phyloP scores from a whole-genome alignment of 805 yeast genomes.

The Saturnispora halmiae region DNA sequence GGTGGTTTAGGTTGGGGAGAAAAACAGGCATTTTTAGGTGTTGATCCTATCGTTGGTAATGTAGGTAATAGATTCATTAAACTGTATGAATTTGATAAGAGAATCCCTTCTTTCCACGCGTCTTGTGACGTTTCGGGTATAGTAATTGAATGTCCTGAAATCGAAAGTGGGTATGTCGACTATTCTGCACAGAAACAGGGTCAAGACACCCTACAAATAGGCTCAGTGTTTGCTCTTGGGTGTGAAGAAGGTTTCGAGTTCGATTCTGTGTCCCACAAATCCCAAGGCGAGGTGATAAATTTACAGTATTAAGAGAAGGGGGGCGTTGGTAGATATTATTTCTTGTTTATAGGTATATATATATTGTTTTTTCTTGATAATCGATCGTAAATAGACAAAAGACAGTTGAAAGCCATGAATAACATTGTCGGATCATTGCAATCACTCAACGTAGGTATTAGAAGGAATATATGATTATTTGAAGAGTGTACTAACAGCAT shows the following conservation, averaged over 20 bases:
- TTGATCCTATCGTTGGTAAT: constrained; percentile 46
- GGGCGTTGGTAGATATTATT: background rate
- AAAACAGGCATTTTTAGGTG: constrained; percentile 53
- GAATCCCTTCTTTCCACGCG: background rate
- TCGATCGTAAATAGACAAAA: too few species aligned
- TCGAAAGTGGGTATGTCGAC: constrained; percentile 12
- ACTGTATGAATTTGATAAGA: constrained; percentile 15
- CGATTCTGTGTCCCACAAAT: constrained; percentile 25
- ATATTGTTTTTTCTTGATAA: background rate
- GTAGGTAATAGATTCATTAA: constrained; percentile 18
- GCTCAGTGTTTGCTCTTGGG: constrained; percentile 26
- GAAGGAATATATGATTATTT: too few species aligned
- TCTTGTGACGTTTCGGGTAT: background rate
- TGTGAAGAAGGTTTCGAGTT: constrained; percentile 27
- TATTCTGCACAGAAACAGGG: constrained; percentile 5
- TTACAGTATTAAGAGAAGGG: background rate
- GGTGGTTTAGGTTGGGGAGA: constrained; percentile 78
- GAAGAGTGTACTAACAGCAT: background rate
- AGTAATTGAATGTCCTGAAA: constrained; percentile 20
- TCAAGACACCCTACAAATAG: constrained; percentile 1
- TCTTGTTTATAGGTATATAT: background rate
- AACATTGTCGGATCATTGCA: constrained; percentile 3
- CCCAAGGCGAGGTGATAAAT: constrained; percentile 26
- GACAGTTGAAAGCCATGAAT: background rate
- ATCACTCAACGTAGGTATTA: constrained; percentile 4